Evolutionary conservation across 225 moss, liverwort and hornwort species (phyloP).

Genomic region (Ulota crispa): DNA sequence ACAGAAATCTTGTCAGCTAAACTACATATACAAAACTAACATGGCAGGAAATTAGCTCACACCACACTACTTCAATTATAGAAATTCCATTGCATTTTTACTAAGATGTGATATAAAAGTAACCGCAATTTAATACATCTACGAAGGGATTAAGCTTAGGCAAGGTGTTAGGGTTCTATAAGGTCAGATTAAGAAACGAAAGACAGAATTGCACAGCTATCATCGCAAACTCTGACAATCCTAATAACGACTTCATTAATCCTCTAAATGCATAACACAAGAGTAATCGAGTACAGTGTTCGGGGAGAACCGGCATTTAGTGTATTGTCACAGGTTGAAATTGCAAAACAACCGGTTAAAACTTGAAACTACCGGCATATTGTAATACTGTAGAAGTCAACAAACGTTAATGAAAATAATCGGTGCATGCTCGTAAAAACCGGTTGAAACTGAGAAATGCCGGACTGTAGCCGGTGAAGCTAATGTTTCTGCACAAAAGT

Average conservation of each 20-base stretch:
- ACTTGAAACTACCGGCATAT: no score
- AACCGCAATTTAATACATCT: background rate
- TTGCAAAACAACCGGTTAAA: no score
- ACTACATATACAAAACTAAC: background rate
- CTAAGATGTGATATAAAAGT: background rate
- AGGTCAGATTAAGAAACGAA: background rate
- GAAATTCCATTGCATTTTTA: background rate
- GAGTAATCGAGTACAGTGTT: background rate
- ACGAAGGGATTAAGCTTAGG: no score
- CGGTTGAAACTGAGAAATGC: no score
- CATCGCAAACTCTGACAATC: background rate
- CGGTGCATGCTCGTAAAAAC: no score
- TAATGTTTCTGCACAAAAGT: no score
- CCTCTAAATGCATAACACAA: background rate
- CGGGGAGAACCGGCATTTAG: no score
- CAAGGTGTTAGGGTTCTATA: background rate
- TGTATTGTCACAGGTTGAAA: no score
- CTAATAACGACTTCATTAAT: background rate
- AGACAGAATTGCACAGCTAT: background rate
- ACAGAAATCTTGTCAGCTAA: background rate
- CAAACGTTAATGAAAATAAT: no score
- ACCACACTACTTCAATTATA: background rate
- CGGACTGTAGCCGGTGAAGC: no score
- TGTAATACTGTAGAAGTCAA: no score
- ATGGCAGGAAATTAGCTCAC: background rate